Percentiles rank a stretch among this genome's conserved stretches.
phyloP scores from a whole-genome alignment of 441 rosid genomes.

The Daphne laureola region DNA sequence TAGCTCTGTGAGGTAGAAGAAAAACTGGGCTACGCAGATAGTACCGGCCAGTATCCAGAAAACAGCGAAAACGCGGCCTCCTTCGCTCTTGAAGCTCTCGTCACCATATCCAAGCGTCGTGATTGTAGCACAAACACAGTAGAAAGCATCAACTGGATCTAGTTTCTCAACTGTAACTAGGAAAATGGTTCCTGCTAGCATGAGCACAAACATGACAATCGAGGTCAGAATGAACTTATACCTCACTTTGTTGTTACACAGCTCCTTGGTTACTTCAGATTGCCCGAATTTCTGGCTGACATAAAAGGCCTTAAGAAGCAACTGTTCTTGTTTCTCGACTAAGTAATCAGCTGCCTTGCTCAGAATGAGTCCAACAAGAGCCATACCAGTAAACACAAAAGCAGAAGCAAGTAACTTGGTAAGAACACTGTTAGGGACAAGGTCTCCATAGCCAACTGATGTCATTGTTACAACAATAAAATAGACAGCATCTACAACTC shows the following conservation, averaged over 20 bases:
- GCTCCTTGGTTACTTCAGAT: constrained; percentile 26
- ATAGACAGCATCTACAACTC: constrained; percentile 41
- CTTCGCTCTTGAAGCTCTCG: constrained; percentile 36
- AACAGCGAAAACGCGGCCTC: constrained; percentile 39
- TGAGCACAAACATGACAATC: constrained; percentile 22
- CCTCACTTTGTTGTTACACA: constrained; percentile 23
- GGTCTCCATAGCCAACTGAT: constrained; percentile 64
- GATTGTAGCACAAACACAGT: constrained; percentile 49
- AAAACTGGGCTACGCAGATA: constrained; percentile 40
- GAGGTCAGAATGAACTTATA: constrained; percentile 28
- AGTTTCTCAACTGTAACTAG: constrained; percentile 26
- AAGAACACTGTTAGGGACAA: constrained; percentile 31
- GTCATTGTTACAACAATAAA: constrained; percentile 53
- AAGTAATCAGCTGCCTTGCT: constrained; percentile 54
- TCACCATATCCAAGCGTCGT: constrained; percentile 61
- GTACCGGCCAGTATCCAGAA: constrained; percentile 52
- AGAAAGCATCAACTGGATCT: constrained; percentile 34
- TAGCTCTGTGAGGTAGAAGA: constrained; percentile 42
- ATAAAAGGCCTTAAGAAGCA: constrained; percentile 34
- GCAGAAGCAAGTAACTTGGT: constrained; percentile 35
- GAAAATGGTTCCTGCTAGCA: constrained; percentile 27
- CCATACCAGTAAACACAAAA: constrained; percentile 46
- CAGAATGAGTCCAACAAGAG: constrained; percentile 37
- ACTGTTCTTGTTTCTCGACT: constrained; percentile 40
- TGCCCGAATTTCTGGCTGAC: constrained; percentile 16